Base-by-base conservation (phyloP, 2,329 filamentous ascomycete genomes). In the Alternaria tenuissima region DNA sequence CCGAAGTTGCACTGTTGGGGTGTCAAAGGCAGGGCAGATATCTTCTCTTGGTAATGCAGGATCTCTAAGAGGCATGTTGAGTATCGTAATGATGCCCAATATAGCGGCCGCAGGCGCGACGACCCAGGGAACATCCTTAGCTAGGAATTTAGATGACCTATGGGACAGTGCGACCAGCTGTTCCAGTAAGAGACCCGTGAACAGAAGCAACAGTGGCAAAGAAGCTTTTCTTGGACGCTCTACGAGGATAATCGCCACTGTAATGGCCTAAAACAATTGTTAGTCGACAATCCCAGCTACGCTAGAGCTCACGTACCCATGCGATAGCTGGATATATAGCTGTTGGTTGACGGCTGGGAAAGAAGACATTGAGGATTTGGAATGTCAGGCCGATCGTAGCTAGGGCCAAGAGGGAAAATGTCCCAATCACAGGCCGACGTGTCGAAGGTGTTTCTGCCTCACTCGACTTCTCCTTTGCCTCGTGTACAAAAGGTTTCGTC, bases 1-100 rank as follows among this genome's bases (percentile, higher is more conserved):
- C 30, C 92, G 89, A n/a, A 91, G 80, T 2, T 83, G 77, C 3
- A 80, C 82, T 0, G 84, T 88, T 1, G 91, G 87, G 5, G 78
- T 64, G 18, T 82, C 80, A 54, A 85, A 87, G 2, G 87, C 82
- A 16, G 80, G 78, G 52, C 88, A 88, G 57, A 94, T 92, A 1
- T 84, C 85, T 8, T 84, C 76, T 4, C 74, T 80, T 20, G 84
- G 79, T 4, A 89, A 72, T 1, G 73, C 72, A 0, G 88, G 86
- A 59, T 91, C 85, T 22, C 91, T 85, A 66, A 93, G 79, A 7
- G 91, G 91, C 89, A 93, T 93, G 24, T 83, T 79, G 12, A 92
- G 72, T 49, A 92, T 85, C 14, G 86, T 66, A 3, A 82, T 41
- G 7, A 89, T 79, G 1, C 83, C 84, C 5, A 78, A 63, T 6